phyloP scores from a whole-genome alignment of 176 grass and related monocot species.

The Raddia guianensis region DNA sequence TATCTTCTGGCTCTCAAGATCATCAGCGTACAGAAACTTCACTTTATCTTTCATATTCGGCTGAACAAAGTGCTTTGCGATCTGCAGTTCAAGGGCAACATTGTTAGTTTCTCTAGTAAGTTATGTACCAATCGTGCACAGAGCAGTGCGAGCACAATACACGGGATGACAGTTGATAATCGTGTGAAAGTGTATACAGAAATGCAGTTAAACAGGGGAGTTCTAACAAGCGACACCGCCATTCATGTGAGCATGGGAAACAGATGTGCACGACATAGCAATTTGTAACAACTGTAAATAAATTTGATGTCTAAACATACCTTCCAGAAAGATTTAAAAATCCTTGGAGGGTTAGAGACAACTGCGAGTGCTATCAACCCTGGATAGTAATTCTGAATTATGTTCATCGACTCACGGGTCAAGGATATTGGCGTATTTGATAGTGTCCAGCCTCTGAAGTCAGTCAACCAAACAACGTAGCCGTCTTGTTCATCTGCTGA shows the following conservation, averaged over 20 bases:
- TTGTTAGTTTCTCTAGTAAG: not conserved
- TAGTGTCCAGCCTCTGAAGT: constrained; percentile 49
- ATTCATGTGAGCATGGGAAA: no score
- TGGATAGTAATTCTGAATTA: constrained; percentile 57
- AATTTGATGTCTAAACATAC: not conserved
- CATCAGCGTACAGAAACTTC: constrained; percentile 50
- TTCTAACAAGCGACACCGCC: no score
- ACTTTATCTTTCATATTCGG: constrained; percentile 40
- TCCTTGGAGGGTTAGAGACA: constrained; percentile 44
- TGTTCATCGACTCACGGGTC: constrained; percentile 27
- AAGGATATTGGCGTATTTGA: constrained; percentile 31
- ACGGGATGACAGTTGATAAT: no score
- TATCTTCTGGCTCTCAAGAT: constrained; percentile 48
- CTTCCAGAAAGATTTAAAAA: constrained; percentile 63
- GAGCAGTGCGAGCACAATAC: no score
- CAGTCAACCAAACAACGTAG: constrained; percentile 43
- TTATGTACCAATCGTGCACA: no score
- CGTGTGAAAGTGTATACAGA: no score
- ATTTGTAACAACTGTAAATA: no score
- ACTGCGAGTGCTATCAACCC: constrained; percentile 43
- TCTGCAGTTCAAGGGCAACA: constrained; percentile 19
- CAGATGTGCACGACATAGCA: no score
- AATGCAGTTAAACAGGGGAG: no score
- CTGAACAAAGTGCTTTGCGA: constrained; percentile 48
- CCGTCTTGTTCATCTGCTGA: constrained; percentile 26